A percentile compares a stretch with the other conserved stretches of the same genome.
Conservation (phyloP, 179 eudicot genomes). For the Amaranthus tricolor region DNA sequence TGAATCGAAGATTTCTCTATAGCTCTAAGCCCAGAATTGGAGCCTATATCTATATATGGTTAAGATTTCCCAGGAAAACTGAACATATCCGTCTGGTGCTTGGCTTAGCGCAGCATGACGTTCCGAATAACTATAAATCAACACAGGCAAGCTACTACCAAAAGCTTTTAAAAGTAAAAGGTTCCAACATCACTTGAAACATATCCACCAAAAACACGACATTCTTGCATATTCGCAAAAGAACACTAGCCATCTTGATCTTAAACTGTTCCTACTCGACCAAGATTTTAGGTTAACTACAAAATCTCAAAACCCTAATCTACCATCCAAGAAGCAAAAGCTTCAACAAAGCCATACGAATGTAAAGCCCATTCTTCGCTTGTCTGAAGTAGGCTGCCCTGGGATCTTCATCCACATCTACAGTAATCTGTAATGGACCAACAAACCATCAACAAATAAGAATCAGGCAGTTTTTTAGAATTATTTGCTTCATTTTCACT, state of each 20-base stretch:
- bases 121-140: neutral
- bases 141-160: neutral
- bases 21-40: neutral
- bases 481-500: neutral
- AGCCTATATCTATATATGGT: neutral
- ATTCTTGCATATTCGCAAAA: neutral
- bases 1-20: too few relatives aligned
- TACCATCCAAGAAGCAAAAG: slow-evolving; percentile 91
- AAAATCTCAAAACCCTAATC: slow-evolving; percentile 2
- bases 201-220: slow-evolving; percentile 2
- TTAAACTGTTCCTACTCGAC: neutral
- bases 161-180: neutral
- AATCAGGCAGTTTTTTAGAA: neutral
- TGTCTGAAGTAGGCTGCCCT: slow-evolving; percentile 98
- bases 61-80: neutral
- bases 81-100: neutral
- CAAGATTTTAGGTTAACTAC: neutral
- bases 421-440: slow-evolving; percentile 58
- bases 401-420: slow-evolving; percentile 89
- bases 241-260: neutral
- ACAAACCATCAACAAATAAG: neutral
- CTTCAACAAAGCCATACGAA: slow-evolving; percentile 93
- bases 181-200: neutral
- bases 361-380: slow-evolving; percentile 95
- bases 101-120: neutral